Base-by-base conservation (phyloP, 306 rosid species). In the Ochetophila trinervis region DNA sequence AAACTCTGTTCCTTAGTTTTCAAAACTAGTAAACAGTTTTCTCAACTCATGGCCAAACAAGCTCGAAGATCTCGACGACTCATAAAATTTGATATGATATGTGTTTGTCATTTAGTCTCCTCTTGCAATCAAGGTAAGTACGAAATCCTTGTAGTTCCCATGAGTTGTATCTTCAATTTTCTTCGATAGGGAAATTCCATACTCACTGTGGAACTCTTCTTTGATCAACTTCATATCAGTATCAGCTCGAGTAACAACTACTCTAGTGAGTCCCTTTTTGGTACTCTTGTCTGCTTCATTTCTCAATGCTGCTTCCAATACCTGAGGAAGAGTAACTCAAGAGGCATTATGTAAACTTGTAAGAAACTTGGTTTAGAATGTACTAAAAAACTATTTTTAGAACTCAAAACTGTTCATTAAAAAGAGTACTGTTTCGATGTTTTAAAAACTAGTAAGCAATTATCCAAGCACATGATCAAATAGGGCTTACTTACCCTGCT, bases 71-170 rank as follows among this genome's bases (percentile, higher is more conserved):
- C 52, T 37, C 32, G 1, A 13, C n/a, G 53, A 19, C 17, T 16
- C 8, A 13, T 37, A 42, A 67, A 60, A 6, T 62, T 37, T 57
- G 24, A 0, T 20, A 32, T 13, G 16, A 47, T 53, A 23, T 8
- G 36, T 20, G 9, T 5, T 3, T 15, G 18, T 8, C 44, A 57
- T 63, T 70, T 66, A 88, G 48, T 64, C 76, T 65, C 77, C 86
- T 84, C 84, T 80, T 0, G 78, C 79, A 57, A 88, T 73, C 82
- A 93, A 81, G 44, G 83, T 77, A 30, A 90, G 80, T 81, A 90
- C 81, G 83, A 93, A 83, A 84, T 90, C 99, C 81, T 88, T 90
- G 32, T 81, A 93, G 74, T 74, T 90, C 40, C 99, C 99, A 63
- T 76, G 79, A 32, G 96, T 78, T 6, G 68, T 63, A 37, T 79